Base-by-base conservation (phyloP, 768 basidiomycete species). In the Calocybe cyanea region DNA sequence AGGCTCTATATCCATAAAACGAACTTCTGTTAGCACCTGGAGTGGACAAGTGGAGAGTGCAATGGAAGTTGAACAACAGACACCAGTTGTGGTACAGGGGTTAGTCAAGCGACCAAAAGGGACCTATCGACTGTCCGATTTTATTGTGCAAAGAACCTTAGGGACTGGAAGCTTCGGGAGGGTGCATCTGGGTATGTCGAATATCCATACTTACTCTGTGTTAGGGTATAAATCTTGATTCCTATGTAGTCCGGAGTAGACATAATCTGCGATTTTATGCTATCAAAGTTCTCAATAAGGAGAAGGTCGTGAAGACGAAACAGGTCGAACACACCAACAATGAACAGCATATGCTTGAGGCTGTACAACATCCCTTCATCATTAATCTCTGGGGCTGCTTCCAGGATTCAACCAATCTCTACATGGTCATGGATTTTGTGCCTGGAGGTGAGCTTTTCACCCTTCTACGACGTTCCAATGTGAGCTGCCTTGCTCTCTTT, bases 241-340 rank as follows among this genome's bases (percentile, higher is more conserved):
- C 28, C 32, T 15, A 37, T 28, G 13, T 60, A 92, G 92, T 92
- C 21, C 82, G 87, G 49, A 93, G 91, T 63, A 88, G 85, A 66
- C 91, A 95, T 61, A 96, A 95, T 61, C 76, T 88, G n/a, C 87
- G 94, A 13, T 94, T 90, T 64, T 97, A 95, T 62, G 94, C 94
- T 39, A 82, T 95, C 74, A 97, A 97, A 63, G 92, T 97, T 7
- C 71, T 97, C 51, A 86, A 78, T 69, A 97, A 97, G 63, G 92
- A 94, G 50, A 87, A 90, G 62, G 87, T 97, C 43, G 89, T 91
- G 44, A 80, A 77, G 54, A 80, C 91, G 66, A 96, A 97, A 69
- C 96, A 99, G 63, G 82, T 97, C 40, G 92, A 97, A 59, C 96
- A 99, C 57, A 97, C 96, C 35, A 96, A 94, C 63, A 93, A 89